These are phyloP conservation scores for Cornus kousa DNA, from an alignment of 148 eudicot species.

Conservation along the genomic window DNA sequence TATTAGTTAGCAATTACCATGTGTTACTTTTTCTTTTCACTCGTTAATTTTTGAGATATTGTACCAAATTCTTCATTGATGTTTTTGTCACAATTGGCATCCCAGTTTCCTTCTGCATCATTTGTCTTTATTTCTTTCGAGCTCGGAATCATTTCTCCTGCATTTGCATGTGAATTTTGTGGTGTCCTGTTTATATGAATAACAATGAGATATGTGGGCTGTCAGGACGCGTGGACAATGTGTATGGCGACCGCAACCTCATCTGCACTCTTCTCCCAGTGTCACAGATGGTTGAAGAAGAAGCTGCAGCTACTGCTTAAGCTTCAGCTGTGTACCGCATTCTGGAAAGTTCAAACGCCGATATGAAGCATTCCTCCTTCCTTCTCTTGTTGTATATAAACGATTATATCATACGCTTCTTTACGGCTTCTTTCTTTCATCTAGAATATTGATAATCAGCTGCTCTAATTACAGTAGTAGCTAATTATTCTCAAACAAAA, in stretches of 20 bases:
- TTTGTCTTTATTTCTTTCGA: background rate
- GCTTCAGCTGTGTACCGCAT: background rate
- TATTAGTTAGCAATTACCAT: background rate
- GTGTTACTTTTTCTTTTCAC: background rate
- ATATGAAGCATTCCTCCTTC: constrained; percentile 1
- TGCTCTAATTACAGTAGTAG: constrained; percentile 10
- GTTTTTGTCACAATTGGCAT: background rate
- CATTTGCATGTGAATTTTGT: background rate
- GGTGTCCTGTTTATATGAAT: background rate
- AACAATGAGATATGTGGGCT: background rate
- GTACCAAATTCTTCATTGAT: background rate
- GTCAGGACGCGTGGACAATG: constrained; percentile 91
- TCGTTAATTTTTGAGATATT: background rate
- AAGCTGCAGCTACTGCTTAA: constrained; percentile 84
- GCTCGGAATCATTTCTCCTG: background rate
- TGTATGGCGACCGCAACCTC: constrained; percentile 96
- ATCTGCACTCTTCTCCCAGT: constrained; percentile 85
- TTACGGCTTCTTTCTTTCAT: constrained; percentile 1
- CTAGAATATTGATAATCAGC: background rate
- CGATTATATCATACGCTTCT: background rate
- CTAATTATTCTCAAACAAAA: background rate
- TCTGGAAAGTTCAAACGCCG: constrained; percentile 4
- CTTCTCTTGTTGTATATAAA: constrained; percentile 33
- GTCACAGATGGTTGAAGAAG: constrained; percentile 71
- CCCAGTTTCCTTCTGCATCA: background rate